Evolutionary conservation across 768 basidiomycete genomes (phyloP).

Genomic region (Glaciozyma martinii): DNA sequence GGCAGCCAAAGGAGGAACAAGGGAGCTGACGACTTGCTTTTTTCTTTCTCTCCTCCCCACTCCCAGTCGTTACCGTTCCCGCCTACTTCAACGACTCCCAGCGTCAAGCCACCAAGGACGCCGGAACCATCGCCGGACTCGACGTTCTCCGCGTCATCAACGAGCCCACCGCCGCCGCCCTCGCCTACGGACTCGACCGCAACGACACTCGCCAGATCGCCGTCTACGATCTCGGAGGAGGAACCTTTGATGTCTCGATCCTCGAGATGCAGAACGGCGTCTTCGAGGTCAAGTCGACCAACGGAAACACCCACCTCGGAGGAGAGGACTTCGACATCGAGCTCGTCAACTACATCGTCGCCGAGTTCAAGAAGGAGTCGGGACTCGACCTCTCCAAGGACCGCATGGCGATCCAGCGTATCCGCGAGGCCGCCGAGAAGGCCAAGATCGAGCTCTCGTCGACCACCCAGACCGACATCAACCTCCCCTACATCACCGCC

Average conservation of each 20-base stretch:
- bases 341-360: conserved; percentile 73
- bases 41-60: not conserved
- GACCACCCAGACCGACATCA: conserved; percentile 90
- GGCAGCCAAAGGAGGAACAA: not conserved
- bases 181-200: conserved; percentile 88
- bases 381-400: conserved; percentile 74
- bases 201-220: conserved; percentile 79
- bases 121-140: conserved; percentile 93
- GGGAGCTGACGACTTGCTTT: not conserved
- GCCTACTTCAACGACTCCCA: conserved; percentile 99
- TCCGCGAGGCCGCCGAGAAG: conserved; percentile 98
- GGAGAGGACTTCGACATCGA: conserved; percentile 94
- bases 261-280: conserved; percentile 99
- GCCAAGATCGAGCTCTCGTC: conserved; percentile 98
- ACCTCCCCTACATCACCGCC: conserved; percentile 95
- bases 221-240: conserved; percentile 96
- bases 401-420: conserved; percentile 95
- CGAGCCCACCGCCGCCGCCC: conserved; percentile 95
- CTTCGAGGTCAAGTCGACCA: conserved; percentile 99
- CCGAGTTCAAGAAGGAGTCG: conserved; percentile 88
- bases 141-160: conserved; percentile 98
- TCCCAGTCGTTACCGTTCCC: conserved; percentile 80
- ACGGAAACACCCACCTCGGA: conserved; percentile 96
- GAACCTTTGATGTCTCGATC: conserved; percentile 99
- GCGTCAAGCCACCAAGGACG: conserved; percentile 95